phyloP scores from a whole-genome alignment of 1,284 basidiomycete species.

The Pyrrhoderma noxium region DNA sequence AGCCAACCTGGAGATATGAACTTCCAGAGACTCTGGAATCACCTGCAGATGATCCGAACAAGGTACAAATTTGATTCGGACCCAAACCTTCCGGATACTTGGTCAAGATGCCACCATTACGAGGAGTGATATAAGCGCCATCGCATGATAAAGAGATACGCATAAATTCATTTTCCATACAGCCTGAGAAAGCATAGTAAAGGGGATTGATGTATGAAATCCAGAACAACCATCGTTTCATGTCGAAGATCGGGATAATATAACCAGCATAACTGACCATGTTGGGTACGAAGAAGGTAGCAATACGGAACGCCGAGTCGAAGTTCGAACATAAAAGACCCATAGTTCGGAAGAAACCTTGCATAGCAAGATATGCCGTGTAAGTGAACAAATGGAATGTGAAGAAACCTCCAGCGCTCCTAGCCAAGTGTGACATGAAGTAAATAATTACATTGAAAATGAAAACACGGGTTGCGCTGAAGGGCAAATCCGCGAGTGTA shows the following conservation, averaged over 20 bases:
- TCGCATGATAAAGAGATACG: conserved; percentile 66
- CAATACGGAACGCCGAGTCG: conserved; percentile 53
- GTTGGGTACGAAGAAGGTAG: conserved; percentile 57
- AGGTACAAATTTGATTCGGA: conserved; percentile 62
- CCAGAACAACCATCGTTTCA: conserved; percentile 90
- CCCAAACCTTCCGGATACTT: conserved; percentile 57
- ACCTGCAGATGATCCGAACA: conserved; percentile 51
- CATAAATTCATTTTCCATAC: conserved; percentile 82
- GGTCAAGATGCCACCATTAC: conserved; percentile 53
- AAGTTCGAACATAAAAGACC: conserved; percentile 60
- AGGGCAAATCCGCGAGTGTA: conserved; percentile 70
- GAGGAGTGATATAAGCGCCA: conserved; percentile 61
- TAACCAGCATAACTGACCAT: conserved; percentile 66
- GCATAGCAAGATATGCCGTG: conserved; percentile 54
- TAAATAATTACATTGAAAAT: conserved; percentile 69
- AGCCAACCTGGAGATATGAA: conserved; percentile 54
- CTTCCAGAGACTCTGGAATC: conserved; percentile 42
- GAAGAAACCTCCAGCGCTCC: conserved; percentile 60
- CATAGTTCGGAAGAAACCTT: conserved; percentile 69
- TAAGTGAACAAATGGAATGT: conserved; percentile 66
- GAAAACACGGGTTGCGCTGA: conserved; percentile 57
- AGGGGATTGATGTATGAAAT: conserved; percentile 75
- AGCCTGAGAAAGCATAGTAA: conserved; percentile 71
- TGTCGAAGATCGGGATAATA: conserved; percentile 63
- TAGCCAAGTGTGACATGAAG: conserved; percentile 62